A percentile compares a stretch with the other conserved stretches of the same genome.
These are phyloP conservation scores for Parachaetomium inaequale DNA, from an alignment of 495 filamentous ascomycete species.

Conservation along the genomic window DNA sequence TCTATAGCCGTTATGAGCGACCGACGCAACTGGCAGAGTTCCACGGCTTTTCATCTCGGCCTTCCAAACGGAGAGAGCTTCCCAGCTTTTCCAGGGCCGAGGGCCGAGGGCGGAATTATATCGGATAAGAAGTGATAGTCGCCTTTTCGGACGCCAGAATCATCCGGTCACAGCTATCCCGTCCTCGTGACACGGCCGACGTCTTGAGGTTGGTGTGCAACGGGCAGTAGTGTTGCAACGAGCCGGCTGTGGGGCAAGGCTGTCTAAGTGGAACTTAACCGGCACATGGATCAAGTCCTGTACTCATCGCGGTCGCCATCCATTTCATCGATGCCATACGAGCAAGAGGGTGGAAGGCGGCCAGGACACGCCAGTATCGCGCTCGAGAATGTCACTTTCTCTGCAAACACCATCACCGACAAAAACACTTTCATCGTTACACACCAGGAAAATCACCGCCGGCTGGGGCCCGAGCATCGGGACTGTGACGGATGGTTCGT, in stretches of 20 bases:
- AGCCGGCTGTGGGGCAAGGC: not conserved
- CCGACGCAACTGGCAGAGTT: not conserved
- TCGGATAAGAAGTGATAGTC: not conserved
- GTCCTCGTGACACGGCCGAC: conserved; percentile 4
- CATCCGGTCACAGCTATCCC: not conserved
- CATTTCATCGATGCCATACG: not conserved
- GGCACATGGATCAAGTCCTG: not conserved
- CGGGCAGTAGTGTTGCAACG: not conserved
- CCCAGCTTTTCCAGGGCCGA: not conserved
- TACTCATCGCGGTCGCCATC: not conserved
- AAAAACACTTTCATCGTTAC: no score
- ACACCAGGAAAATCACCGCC: not conserved
- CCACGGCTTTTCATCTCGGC: not conserved
- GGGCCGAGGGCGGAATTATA: not conserved
- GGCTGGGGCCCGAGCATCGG: conserved; percentile 7
- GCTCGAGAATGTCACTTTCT: not conserved
- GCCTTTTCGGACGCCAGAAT: not conserved
- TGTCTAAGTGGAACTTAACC: not conserved
- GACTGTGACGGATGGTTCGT: conserved; percentile 14
- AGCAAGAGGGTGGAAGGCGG: not conserved
- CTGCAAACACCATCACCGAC: not conserved
- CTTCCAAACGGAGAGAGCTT: not conserved
- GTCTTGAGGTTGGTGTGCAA: not conserved
- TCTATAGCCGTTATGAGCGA: no score
- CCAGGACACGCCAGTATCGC: not conserved